phyloP scores from a whole-genome alignment of 768 basidiomycete genomes.

The Rhodotorula kratochvilovae region DNA sequence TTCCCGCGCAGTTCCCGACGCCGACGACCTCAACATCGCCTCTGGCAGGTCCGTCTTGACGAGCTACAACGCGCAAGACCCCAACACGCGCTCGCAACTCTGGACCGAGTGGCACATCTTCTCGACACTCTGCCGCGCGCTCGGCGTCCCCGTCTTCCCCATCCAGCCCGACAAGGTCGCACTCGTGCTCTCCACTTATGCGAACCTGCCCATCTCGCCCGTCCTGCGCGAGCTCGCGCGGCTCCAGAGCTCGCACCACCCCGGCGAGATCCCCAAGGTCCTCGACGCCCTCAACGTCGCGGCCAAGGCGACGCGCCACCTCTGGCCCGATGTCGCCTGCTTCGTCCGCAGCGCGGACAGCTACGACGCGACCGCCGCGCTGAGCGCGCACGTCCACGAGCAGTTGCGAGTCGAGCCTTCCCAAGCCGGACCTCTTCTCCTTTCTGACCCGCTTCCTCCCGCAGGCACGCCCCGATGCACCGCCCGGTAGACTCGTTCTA shows the following conservation, averaged over 20 bases:
- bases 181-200: slow-evolving; percentile 13
- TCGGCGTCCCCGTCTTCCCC: slow-evolving; percentile 23
- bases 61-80: background rate
- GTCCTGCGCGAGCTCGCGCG: background rate
- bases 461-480: background rate
- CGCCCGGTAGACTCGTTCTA: background rate
- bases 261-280: background rate
- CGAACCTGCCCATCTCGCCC: slow-evolving; percentile 7
- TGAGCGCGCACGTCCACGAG: background rate
- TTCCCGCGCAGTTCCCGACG: background rate
- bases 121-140: background rate
- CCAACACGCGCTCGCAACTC: background rate
- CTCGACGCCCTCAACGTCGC: slow-evolving; percentile 7
- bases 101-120: slow-evolving; percentile 8
- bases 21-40: background rate
- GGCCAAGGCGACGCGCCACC: slow-evolving; percentile 11
- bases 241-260: background rate
- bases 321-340: slow-evolving; percentile 9
- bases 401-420: background rate
- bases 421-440: background rate
- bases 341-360: background rate
- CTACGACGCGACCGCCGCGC: background rate
- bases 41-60: background rate
- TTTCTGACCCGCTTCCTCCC: background rate
- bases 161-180: slow-evolving; percentile 28